These are phyloP conservation scores for Phaffomyces antillensis DNA, from an alignment of 805 yeast genomes.

Conservation along the genomic window DNA sequence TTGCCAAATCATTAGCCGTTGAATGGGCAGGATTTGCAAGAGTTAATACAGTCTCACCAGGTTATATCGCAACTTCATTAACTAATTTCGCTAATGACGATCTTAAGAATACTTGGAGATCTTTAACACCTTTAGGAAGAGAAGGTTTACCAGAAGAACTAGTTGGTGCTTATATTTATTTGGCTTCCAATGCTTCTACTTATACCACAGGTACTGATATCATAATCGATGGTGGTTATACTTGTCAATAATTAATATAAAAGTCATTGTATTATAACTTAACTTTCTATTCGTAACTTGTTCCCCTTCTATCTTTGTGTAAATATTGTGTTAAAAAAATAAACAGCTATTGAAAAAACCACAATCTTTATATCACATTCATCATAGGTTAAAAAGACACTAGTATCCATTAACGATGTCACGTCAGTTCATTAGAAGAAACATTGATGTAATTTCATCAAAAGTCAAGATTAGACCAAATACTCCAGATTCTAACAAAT, in stretches of 20 bases:
- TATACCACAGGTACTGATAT: conserved; percentile 76
- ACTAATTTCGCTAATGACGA: conserved; percentile 41
- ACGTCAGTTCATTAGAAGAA: conserved; percentile 14
- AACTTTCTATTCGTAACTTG: too few relatives aligned
- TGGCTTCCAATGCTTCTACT: conserved; percentile 76
- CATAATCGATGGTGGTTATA: conserved; percentile 75
- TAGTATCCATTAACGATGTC: conserved; percentile 7
- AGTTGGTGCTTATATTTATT: conserved; percentile 71
- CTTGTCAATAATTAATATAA: conserved; percentile 5
- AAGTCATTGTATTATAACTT: too few relatives aligned
- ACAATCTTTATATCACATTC: background rate
- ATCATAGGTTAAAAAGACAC: background rate
- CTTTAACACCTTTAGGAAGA: conserved; percentile 60
- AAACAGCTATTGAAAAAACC: background rate
- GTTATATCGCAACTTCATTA: conserved; percentile 73
- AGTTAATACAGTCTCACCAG: conserved; percentile 81
- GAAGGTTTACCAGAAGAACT: conserved; percentile 68
- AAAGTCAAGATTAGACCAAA: background rate
- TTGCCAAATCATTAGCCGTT: conserved; percentile 70
- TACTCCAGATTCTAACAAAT: background rate
- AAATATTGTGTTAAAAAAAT: background rate
- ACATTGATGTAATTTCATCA: conserved; percentile 16
- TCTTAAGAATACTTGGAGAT: conserved; percentile 41
- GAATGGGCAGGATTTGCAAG: conserved; percentile 86
- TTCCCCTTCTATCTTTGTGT: too few relatives aligned